phyloP scores from a whole-genome alignment of 179 eudicot genomes.

The Gypsophila paniculata region DNA sequence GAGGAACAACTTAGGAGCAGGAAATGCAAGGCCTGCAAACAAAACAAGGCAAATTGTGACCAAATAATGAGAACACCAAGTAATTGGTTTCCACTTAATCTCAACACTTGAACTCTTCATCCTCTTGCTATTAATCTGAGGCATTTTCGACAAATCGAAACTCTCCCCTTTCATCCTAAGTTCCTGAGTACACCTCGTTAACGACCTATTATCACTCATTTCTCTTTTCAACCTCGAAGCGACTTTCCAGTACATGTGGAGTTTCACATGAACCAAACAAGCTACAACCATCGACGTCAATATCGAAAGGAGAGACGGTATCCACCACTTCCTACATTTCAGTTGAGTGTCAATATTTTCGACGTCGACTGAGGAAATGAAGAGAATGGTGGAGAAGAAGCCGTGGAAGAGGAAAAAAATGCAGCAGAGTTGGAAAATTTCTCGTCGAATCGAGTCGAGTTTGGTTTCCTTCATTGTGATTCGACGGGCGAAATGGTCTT shows the following conservation, averaged over 20 bases:
- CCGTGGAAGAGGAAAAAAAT: slow-evolving; percentile 65
- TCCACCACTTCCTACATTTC: slow-evolving; percentile 58
- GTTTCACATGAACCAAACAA: slow-evolving; percentile 47
- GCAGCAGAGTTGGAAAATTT: slow-evolving; percentile 61
- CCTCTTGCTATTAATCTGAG: slow-evolving; percentile 38
- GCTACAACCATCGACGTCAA: slow-evolving; percentile 40
- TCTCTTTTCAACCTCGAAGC: slow-evolving; percentile 44
- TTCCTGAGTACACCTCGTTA: slow-evolving; percentile 60
- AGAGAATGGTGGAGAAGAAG: slow-evolving; percentile 52
- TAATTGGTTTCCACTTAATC: slow-evolving; percentile 72
- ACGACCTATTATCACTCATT: slow-evolving; percentile 42
- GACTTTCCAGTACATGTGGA: slow-evolving; percentile 65
- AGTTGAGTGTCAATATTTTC: slow-evolving; percentile 3
- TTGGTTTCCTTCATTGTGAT: slow-evolving; percentile 48
- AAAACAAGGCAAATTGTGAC: slow-evolving; percentile 49
- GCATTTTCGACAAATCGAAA: slow-evolving; percentile 65
- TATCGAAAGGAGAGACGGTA: slow-evolving; percentile 46
- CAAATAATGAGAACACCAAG: slow-evolving; percentile 53
- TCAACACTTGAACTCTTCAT: slow-evolving; percentile 90
- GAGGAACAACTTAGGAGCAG: slow-evolving; percentile 63
- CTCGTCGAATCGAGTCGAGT: slow-evolving; percentile 41
- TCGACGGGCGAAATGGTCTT: slow-evolving; percentile 46
- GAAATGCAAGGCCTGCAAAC: slow-evolving; percentile 57
- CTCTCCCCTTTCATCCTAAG: slow-evolving; percentile 86
- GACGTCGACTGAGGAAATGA: slow-evolving; percentile 29